phyloP scores from a whole-genome alignment of 2,329 filamentous ascomycete species.

The Chrysoporthe deuterocubensis region DNA sequence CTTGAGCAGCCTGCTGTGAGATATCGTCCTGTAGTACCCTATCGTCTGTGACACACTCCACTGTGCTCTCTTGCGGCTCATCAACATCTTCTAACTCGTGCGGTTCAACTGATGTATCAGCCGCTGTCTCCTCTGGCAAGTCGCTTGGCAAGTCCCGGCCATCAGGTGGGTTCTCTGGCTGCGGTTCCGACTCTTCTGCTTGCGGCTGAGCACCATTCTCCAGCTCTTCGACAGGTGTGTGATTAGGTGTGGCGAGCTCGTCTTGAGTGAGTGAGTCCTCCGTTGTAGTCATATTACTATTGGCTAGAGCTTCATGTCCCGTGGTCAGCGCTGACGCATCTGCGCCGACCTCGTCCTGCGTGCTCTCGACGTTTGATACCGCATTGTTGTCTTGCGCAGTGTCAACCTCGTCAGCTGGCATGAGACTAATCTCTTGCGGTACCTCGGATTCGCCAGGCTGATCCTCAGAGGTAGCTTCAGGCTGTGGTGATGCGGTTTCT shows the following conservation, averaged over 20 bases:
- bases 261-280: background rate
- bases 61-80: background rate
- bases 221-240: background rate
- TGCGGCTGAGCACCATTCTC: background rate
- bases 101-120: background rate
- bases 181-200: background rate
- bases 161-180: background rate
- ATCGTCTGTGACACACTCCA: background rate
- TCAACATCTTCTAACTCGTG: background rate
- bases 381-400: background rate
- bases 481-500: constrained; percentile 3
- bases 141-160: background rate
- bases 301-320: background rate
- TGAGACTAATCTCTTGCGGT: background rate
- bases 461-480: background rate
- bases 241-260: background rate
- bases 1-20: background rate
- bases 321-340: background rate
- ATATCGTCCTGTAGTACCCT: background rate
- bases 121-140: background rate
- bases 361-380: background rate
- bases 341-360: background rate
- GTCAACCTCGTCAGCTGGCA: background rate
- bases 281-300: background rate
- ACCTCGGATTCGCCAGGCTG: background rate